Conservation (phyloP, 2,329 filamentous ascomycete species). For the Cryphonectria nitschkei region DNA sequence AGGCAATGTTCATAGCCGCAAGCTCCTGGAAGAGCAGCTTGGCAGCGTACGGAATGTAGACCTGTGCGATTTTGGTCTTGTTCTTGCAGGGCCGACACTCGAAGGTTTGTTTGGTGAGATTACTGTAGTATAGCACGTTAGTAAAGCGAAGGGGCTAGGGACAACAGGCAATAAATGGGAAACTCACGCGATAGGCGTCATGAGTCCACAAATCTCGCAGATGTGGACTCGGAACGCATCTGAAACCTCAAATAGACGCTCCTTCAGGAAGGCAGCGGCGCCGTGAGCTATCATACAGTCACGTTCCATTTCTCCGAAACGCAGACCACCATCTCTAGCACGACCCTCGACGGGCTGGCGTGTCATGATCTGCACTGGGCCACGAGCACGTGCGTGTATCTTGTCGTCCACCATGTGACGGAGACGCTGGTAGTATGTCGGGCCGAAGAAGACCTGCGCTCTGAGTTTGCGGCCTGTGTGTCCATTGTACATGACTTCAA, state of each 20-base stretch:
- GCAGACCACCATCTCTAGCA: conserved; percentile 94
- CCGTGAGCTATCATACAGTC: conserved; percentile 99
- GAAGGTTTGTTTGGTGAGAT: conserved; percentile 93
- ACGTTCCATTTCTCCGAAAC: conserved; percentile 99
- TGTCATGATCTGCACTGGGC: conserved; percentile 95
- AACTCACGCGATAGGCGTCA: conserved; percentile 98
- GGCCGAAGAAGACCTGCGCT: conserved; percentile 94
- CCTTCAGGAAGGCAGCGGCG: conserved; percentile 94
- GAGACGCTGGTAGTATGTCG: conserved; percentile 97
- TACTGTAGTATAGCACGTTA: conserved; percentile 57
- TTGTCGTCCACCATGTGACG: conserved; percentile 99
- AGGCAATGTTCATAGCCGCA: conserved; percentile 97
- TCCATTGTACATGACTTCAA: conserved; percentile 98
- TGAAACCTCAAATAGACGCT: conserved; percentile 94
- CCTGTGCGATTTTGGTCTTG: conserved; percentile 97
- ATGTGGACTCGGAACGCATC: conserved; percentile 98
- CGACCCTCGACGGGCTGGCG: conserved; percentile 97
- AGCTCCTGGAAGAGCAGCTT: conserved; percentile 99
- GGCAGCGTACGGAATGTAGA: conserved; percentile 96
- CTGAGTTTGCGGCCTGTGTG: conserved; percentile 94
- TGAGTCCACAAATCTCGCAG: conserved; percentile 97
- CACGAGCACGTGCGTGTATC: conserved; percentile 97
- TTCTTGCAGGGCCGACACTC: conserved; percentile 98
- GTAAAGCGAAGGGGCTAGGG: conserved; percentile 26
- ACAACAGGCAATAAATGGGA: conserved; percentile 12